Evolutionary conservation across 1,284 basidiomycete species (phyloP).

Genomic region (Laetiporus sulphureus): DNA sequence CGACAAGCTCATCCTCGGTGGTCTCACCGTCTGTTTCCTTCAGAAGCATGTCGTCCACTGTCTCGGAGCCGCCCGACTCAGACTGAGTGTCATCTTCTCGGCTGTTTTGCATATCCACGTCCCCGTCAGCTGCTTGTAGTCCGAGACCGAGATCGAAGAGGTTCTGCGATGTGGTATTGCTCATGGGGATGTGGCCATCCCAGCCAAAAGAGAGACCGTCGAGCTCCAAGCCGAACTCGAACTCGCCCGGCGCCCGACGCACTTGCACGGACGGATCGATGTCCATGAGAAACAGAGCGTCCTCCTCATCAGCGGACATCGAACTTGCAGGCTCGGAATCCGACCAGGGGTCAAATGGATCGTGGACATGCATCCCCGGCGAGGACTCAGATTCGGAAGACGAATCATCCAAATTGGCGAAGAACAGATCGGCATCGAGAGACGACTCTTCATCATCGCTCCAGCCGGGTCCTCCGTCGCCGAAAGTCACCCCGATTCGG

Average conservation of each 20-base stretch:
- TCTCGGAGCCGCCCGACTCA: conserved; percentile 13
- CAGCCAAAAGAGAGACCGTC: conserved; percentile 22
- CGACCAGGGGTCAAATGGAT: conserved; percentile 24
- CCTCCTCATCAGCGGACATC: conserved; percentile 25
- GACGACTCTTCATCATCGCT: conserved; percentile 62
- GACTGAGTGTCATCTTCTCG: conserved; percentile 28
- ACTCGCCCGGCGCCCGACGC: conserved; percentile 21
- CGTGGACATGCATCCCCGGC: conserved; percentile 26
- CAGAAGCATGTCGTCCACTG: conserved; percentile 27
- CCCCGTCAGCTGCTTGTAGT: conserved; percentile 14
- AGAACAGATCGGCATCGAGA: conserved; percentile 76
- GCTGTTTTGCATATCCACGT: conserved; percentile 23
- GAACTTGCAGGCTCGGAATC: conserved; percentile 18
- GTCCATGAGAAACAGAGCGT: conserved; percentile 25
- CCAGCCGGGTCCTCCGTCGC: conserved; percentile 60
- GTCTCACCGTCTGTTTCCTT: conserved; percentile 28
- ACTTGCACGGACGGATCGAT: conserved; percentile 23
- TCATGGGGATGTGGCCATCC: conserved; percentile 21
- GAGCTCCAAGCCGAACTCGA: conserved; percentile 25
- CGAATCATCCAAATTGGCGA: conserved; percentile 51
- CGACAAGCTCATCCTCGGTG: conserved; percentile 69
- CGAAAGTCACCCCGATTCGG: conserved; percentile 38
- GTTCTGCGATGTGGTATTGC: conserved; percentile 11
- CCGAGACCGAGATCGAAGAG: conserved; percentile 13
- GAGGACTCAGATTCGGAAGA: conserved; percentile 42